Conservation (phyloP, 371 early-diverging fungal genomes). For the Actinomucor elegans region DNA sequence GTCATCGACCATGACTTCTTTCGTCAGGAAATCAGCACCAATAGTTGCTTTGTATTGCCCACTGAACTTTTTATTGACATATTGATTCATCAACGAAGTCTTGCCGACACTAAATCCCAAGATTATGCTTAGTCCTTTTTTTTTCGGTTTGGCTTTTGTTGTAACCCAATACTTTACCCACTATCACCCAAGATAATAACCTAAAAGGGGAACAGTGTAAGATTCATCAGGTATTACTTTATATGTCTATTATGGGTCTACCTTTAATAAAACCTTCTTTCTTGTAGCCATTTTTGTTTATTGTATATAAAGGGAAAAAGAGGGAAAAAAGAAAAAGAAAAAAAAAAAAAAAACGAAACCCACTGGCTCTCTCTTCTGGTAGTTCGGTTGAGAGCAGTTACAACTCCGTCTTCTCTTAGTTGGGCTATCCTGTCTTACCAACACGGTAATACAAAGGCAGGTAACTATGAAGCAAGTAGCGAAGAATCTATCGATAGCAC, state of each 20-base stretch:
- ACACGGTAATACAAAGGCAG: too few species aligned
- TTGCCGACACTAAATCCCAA: slow-evolving; percentile 73
- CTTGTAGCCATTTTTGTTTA: slow-evolving; percentile 10
- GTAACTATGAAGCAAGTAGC: too few species aligned
- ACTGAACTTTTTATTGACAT: slow-evolving; percentile 96
- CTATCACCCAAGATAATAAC: slow-evolving; percentile 24
- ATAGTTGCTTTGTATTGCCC: slow-evolving; percentile 99
- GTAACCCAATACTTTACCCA: slow-evolving; percentile 8
- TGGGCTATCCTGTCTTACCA: too few species aligned
- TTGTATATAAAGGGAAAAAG: not conserved
- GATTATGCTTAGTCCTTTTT: not conserved
- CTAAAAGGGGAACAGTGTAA: not conserved
- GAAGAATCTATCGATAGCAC: too few species aligned
- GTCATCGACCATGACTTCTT: slow-evolving; percentile 91
- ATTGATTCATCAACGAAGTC: slow-evolving; percentile 99
- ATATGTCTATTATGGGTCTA: not conserved
- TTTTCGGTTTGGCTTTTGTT: not conserved
- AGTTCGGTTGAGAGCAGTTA: too few species aligned
- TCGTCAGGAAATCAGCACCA: slow-evolving; percentile 99
- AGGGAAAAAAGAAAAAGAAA: not conserved
- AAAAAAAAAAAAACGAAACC: not conserved
- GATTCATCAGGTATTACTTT: not conserved
- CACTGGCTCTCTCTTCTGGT: too few species aligned
- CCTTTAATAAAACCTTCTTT: slow-evolving; percentile 22
- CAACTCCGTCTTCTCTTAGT: too few species aligned